Base-by-base conservation (phyloP, 805 yeast genomes). In the Komagataella phaffii region DNA sequence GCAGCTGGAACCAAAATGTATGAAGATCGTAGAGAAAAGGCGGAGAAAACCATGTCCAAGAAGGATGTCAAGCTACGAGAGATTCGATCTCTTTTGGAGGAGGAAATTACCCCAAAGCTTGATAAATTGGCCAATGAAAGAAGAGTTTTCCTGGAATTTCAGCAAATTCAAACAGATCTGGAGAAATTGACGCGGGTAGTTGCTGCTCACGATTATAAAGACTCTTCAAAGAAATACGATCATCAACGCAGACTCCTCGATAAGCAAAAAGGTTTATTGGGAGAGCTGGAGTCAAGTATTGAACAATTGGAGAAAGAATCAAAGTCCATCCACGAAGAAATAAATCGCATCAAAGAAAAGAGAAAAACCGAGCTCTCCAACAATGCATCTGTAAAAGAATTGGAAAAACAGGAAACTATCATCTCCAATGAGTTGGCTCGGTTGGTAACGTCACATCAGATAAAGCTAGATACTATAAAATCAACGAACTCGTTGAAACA, bases 1-100 rank as follows among this genome's bases (percentile, higher is more conserved):
- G 99, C 99, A 0, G 96, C 99, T 0, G 99, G 99, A 5, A 93
- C 99, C 0, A 81, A 91, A 56, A 87, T 91, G 75, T 93, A 88
- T 62, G 98, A 93, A 65, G 96, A 89, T 55, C 79, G 96, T 56
- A 82, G 91, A 59, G 95, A 86, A 53, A 87, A 86, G 63, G 96
- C 98, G 0, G 85, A 88, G 59, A 83, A 86, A 61, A 88, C 96
- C 1, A 88, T 93, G 88, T 77, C 83, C 1, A 90, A 89, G 67
- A 91, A 91, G 61, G 96, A 93, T 58, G 76, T 85, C 14, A 90
- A 90, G 60, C 73, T 93, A 50, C 77, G 74, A 43, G 95, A 88
- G 61, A 90, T 89, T 51, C 75, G 85, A 57, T 74, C 76, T 30
- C 66, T 90, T 47, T 70, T 91, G 52, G 70, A 71, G 17, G 96